Conservation (phyloP, 768 basidiomycete species). For the Suillus subluteus region DNA sequence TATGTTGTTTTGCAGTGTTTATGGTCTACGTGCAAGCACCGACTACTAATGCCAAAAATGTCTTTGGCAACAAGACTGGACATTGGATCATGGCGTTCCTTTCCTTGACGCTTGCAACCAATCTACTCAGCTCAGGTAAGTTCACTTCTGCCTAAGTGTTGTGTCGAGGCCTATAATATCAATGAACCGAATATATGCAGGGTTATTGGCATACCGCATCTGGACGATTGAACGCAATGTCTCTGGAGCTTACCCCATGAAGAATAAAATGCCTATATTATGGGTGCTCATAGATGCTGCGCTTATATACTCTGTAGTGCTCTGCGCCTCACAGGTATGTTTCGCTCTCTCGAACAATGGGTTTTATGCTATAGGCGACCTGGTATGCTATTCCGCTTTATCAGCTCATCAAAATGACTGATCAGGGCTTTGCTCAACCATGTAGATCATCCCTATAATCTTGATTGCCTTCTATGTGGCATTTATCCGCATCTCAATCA, state of each 20-base stretch:
- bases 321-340: not conserved
- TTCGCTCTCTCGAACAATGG: not conserved
- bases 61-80: constrained; percentile 11
- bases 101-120: constrained; percentile 12
- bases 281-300: not conserved
- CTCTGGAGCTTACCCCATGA: not conserved
- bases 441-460: not conserved
- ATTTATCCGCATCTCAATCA: not conserved
- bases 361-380: not conserved
- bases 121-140: constrained; percentile 2
- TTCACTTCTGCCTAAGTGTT: not conserved
- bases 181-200: constrained; percentile 3
- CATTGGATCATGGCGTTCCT: constrained; percentile 6
- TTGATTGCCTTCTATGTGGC: not conserved
- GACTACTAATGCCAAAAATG: not conserved
- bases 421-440: not conserved
- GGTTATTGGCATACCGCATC: constrained; percentile 11
- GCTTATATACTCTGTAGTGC: not conserved
- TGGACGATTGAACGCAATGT: not conserved
- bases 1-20: not conserved
- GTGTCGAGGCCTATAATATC: not conserved
- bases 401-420: not conserved
- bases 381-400: not conserved
- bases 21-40: constrained; percentile 9
- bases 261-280: not conserved